Evolutionary conservation across 2,329 filamentous ascomycete genomes (phyloP).

Genomic region (Phyllosticta citriasiana): DNA sequence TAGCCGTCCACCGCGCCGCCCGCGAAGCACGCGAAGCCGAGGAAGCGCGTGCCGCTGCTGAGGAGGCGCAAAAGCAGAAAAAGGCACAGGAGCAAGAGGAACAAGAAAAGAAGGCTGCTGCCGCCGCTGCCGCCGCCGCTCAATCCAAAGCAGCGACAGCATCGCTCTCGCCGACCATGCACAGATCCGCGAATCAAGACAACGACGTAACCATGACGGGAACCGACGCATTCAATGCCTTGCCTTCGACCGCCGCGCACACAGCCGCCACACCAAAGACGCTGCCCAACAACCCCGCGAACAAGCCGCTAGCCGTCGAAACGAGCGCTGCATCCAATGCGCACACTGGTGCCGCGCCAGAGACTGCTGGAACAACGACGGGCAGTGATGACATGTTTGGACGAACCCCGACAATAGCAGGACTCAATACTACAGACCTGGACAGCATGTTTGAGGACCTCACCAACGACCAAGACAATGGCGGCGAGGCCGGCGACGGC

Average conservation of each 20-base stretch:
- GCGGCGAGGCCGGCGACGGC: conserved; percentile 7
- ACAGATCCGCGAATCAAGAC: background rate
- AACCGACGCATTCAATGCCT: background rate
- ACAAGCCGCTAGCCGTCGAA: conserved; percentile 12
- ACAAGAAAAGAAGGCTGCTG: background rate
- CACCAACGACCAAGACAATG: conserved; percentile 1
- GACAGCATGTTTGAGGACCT: conserved; percentile 18
- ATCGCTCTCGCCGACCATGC: conserved; percentile 12
- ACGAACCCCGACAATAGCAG: conserved; percentile 20
- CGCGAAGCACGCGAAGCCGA: conserved; percentile 25
- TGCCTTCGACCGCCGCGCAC: conserved; percentile 5
- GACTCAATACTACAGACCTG: conserved; percentile 25
- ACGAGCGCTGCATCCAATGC: conserved; percentile 4
- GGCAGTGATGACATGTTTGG: conserved; percentile 24
- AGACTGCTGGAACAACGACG: conserved; percentile 6
- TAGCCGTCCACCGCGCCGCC: conserved; percentile 25
- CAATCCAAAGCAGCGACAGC: conserved; percentile 15
- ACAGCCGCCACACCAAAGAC: background rate
- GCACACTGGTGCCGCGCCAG: background rate
- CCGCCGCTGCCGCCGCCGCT: background rate
- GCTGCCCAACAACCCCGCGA: conserved; percentile 10
- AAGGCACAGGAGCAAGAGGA: conserved; percentile 13
- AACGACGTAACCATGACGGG: background rate
- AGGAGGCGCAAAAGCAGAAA: conserved; percentile 15
- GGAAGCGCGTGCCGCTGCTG: background rate